These are phyloP conservation scores for Polytolypa hystricis DNA, from an alignment of 2,329 filamentous ascomycete genomes.

Conservation along the genomic window DNA sequence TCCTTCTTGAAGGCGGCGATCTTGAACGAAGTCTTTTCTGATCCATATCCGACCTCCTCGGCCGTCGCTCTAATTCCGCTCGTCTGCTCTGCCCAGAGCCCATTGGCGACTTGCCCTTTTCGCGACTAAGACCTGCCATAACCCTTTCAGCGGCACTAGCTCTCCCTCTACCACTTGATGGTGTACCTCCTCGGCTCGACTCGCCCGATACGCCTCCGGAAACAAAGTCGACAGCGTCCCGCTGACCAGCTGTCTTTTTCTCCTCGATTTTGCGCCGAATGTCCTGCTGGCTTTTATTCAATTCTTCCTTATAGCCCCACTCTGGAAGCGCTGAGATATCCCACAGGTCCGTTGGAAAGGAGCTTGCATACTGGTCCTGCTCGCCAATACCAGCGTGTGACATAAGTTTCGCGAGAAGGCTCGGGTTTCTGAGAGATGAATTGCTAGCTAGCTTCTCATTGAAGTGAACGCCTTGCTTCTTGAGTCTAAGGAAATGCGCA, in stretches of 20 bases:
- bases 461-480: slow-evolving; percentile 53
- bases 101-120: slow-evolving; percentile 9
- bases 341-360: slow-evolving; percentile 34
- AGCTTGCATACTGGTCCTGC: slow-evolving; percentile 44
- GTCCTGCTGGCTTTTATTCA: slow-evolving; percentile 32
- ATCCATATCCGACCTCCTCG: slow-evolving; percentile 2
- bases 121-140: slow-evolving; percentile 15
- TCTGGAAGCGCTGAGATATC: slow-evolving; percentile 26
- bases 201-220: slow-evolving; percentile 12
- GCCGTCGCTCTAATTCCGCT: slow-evolving; percentile 6
- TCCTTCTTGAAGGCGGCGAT: slow-evolving; percentile 12
- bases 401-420: slow-evolving; percentile 46
- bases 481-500: slow-evolving; percentile 49
- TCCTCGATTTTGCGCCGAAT: slow-evolving; percentile 25
- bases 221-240: slow-evolving; percentile 32
- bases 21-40: slow-evolving; percentile 8
- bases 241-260: slow-evolving; percentile 21
- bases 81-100: slow-evolving; percentile 8
- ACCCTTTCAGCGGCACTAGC: slow-evolving; percentile 17
- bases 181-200: slow-evolving; percentile 11
- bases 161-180: slow-evolving; percentile 9
- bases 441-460: slow-evolving; percentile 49
- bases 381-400: slow-evolving; percentile 45
- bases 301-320: slow-evolving; percentile 38
- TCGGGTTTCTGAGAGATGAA: slow-evolving; percentile 48